Base-by-base conservation (phyloP, 345 rosid genomes). In the Excoecaria cochinchinensis region DNA sequence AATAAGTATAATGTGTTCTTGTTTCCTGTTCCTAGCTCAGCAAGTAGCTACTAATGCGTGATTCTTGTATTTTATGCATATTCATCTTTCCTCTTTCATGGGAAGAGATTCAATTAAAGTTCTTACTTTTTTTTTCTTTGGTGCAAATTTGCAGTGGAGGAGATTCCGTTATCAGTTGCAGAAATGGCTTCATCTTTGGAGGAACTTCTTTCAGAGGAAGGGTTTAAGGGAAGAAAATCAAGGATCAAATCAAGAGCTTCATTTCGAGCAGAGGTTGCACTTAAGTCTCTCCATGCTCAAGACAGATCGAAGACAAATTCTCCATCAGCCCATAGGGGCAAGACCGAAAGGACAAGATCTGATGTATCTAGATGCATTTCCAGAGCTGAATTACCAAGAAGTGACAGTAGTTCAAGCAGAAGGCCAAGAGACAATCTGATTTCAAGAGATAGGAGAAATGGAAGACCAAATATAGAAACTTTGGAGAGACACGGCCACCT, bases 201-300 rank as follows among this genome's bases (percentile, higher is more conserved):
- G 84, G 85, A 89, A 53, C 90, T 90, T 80, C 92, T 90, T 46
- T 84, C 82, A 61, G 82, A 85, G 80, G 95, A 90, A 73, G 92
- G 92, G 48, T 89, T 90, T 71, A 79, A 69, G 76, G 87, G 89
- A 65, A 77, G 84, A 64, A 81, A 75, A 72, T 81, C 85, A n/a
- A 71, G 58, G 74, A 50, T 70, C 39, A 72, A 80, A 76, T 52
- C 82, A 16, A 85, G 86, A 80, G 56, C 83, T 62, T 84, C 88
- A 7, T 78, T 83, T 38, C 56, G 65, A 17, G 81, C 83, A 48
- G 85, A 86, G 48, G 55, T 78, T 1, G 67, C 15, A 31, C 73
- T 81, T 50, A 68, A 57, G 69, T 72, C 80, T 39, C 73, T 2
- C 50, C 63, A 57, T 71, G 55, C 73, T 22, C 76, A 22, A 25